A percentile compares a stretch with the other conserved stretches of the same genome.
Evolutionary conservation across 352 stramenopile species (phyloP).

Genomic region (Globisporangium cystogenes): DNA sequence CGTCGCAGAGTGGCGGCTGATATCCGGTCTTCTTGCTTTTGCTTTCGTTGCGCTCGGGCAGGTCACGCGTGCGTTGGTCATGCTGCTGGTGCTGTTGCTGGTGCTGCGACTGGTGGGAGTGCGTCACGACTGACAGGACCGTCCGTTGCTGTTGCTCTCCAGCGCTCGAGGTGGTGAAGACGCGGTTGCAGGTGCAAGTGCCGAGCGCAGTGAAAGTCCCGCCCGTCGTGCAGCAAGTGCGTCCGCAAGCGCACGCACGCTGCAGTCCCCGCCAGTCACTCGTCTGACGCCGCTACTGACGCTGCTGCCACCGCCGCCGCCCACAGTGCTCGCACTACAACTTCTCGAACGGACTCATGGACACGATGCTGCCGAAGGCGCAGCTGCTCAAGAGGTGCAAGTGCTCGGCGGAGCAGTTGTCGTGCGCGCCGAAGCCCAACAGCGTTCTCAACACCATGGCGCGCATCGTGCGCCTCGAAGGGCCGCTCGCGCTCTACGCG

Average conservation of each 20-base stretch:
- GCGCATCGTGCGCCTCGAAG: slow-evolving; percentile 57
- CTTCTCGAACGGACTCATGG: slow-evolving; percentile 80
- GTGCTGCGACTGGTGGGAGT: not conserved
- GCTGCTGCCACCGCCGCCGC: not conserved
- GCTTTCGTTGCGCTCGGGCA: slow-evolving; percentile 14
- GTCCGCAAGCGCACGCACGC: not conserved
- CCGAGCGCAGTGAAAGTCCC: slow-evolving; percentile 46
- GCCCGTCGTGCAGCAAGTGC: slow-evolving; percentile 42
- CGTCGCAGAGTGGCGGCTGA: not conserved
- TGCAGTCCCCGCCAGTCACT: not conserved
- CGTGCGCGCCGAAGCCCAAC: slow-evolving; percentile 23
- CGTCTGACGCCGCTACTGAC: not conserved
- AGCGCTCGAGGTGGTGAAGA: slow-evolving; percentile 87
- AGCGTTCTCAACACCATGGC: slow-evolving; percentile 63
- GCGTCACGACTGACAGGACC: not conserved
- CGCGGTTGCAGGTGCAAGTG: slow-evolving; percentile 68
- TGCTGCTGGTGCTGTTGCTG: not conserved
- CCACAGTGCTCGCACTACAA: slow-evolving; percentile 59
- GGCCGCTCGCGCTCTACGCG: slow-evolving; percentile 60
- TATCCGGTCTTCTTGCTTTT: not conserved
- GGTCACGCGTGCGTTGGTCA: slow-evolving; percentile 53
- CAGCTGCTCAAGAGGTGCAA: slow-evolving; percentile 46
- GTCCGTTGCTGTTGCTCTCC: not conserved
- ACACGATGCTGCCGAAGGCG: slow-evolving; percentile 74
- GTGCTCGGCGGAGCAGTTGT: slow-evolving; percentile 43